Evolutionary conservation across 2,329 filamentous ascomycete genomes (phyloP).

Genomic region (Stylonectria norvegica): DNA sequence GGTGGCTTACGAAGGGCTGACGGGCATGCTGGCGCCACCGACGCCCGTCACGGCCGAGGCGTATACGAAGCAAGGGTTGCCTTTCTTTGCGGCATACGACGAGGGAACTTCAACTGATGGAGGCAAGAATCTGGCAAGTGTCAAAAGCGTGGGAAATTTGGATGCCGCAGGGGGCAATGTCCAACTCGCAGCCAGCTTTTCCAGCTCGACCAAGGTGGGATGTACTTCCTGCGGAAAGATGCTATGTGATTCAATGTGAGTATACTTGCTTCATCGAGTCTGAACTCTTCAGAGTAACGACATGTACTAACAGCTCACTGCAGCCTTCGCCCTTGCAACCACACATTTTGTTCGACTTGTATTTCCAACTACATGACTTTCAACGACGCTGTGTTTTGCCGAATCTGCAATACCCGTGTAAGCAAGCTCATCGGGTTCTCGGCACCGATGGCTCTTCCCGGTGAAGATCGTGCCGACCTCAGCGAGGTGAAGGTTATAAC

Average conservation of each 20-base stretch:
- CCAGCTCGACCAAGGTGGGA: conserved; percentile 4
- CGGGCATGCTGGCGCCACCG: conserved; percentile 8
- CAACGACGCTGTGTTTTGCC: conserved; percentile 1
- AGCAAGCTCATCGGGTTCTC: conserved; percentile 8
- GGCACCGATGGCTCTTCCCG: conserved; percentile 10
- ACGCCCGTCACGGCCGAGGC: conserved; percentile 5
- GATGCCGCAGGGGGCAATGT: conserved; percentile 2
- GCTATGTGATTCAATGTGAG: conserved; percentile 10
- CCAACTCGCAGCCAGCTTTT: conserved; percentile 1
- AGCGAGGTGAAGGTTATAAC: background rate
- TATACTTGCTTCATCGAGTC: no score
- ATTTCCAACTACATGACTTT: conserved; percentile 7
- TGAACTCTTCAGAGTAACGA: no score
- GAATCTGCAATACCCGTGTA: conserved; percentile 5
- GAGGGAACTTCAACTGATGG: background rate
- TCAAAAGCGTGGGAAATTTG: conserved; percentile 7
- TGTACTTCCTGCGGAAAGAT: conserved; percentile 4
- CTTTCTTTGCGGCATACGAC: conserved; percentile 6
- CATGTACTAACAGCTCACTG: background rate
- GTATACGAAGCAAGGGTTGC: conserved; percentile 6
- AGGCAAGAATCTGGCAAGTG: background rate
- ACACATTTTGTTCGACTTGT: conserved; percentile 6
- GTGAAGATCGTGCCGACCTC: conserved; percentile 4
- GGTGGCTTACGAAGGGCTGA: conserved; percentile 6
- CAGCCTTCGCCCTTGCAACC: conserved; percentile 10